phyloP scores from a whole-genome alignment of 192 early-diverging fungal species.

The Cladochytrium replicatum region DNA sequence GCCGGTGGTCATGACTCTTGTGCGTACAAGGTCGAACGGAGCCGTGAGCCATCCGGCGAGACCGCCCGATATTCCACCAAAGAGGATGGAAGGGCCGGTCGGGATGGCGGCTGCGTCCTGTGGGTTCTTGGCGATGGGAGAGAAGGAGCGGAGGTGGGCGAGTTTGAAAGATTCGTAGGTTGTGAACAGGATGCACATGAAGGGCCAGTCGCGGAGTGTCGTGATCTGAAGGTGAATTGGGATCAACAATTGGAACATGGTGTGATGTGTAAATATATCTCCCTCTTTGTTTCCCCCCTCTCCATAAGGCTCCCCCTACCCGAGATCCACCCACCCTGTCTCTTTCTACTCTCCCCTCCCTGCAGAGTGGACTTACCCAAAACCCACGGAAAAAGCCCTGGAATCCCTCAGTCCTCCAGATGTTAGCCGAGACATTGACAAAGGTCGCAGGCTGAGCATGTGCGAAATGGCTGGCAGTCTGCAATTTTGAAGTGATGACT shows the following conservation, averaged over 20 bases:
- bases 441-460: constrained; percentile 11
- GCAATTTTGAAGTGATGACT: constrained; percentile 60
- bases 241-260: neutral
- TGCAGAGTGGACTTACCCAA: constrained; percentile 20
- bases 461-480: constrained; percentile 48
- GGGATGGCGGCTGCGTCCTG: constrained; percentile 51
- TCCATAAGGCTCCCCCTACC: no score
- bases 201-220: constrained; percentile 61
- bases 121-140: constrained; percentile 32
- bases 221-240: constrained; percentile 19
- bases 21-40: constrained; percentile 63
- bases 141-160: constrained; percentile 39
- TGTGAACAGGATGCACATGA: constrained; percentile 68
- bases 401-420: constrained; percentile 46
- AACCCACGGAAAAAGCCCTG: constrained; percentile 60
- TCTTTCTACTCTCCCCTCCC: no score
- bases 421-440: constrained; percentile 41
- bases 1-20: constrained; percentile 54
- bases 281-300: no score
- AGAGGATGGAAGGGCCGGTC: constrained; percentile 53
- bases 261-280: no score
- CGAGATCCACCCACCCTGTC: no score
- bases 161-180: constrained; percentile 69
- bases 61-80: constrained; percentile 62
- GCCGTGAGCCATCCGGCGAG: constrained; percentile 66